Conservation (phyloP, 441 rosid species). For the Breynia disticha region DNA sequence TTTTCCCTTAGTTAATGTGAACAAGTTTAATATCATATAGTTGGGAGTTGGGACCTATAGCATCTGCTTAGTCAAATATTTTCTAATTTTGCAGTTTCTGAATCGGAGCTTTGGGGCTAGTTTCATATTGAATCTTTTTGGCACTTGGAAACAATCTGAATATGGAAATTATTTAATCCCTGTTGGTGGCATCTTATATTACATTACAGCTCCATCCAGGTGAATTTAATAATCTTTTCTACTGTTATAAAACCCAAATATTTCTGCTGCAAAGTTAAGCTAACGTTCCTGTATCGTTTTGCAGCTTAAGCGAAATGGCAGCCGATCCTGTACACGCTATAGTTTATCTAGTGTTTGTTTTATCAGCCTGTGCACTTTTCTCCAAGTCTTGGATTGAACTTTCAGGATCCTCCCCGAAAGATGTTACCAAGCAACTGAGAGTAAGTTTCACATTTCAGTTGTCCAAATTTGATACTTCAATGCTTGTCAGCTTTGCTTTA, state of each 20-base stretch:
- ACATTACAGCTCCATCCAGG: slow-evolving; percentile 81
- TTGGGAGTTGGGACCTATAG: too few relatives aligned
- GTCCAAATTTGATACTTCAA: neutral
- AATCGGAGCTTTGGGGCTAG: slow-evolving; percentile 64
- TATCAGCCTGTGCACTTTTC: slow-evolving; percentile 78
- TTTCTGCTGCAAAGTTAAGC: too few relatives aligned
- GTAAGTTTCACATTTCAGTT: slow-evolving; percentile 20
- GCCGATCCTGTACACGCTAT: slow-evolving; percentile 92
- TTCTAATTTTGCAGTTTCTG: slow-evolving; percentile 35
- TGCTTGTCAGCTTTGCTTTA: neutral
- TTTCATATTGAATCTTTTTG: slow-evolving; percentile 68
- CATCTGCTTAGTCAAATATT: too few relatives aligned
- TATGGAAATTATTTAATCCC: slow-evolving; percentile 75
- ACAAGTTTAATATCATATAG: too few relatives aligned
- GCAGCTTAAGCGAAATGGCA: slow-evolving; percentile 73
- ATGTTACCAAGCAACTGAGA: slow-evolving; percentile 93
- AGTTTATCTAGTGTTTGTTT: slow-evolving; percentile 75
- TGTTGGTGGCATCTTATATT: slow-evolving; percentile 82
- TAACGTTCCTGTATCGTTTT: slow-evolving; percentile 1
- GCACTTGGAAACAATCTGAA: slow-evolving; percentile 82
- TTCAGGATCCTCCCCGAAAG: slow-evolving; percentile 85
- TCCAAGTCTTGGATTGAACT: slow-evolving; percentile 96
- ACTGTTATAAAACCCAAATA: too few relatives aligned
- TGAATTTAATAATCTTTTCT: slow-evolving; percentile 3
- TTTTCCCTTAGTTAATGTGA: neutral